Conservation (phyloP, 139 green algal genomes). For the Pleodorina starrii region DNA sequence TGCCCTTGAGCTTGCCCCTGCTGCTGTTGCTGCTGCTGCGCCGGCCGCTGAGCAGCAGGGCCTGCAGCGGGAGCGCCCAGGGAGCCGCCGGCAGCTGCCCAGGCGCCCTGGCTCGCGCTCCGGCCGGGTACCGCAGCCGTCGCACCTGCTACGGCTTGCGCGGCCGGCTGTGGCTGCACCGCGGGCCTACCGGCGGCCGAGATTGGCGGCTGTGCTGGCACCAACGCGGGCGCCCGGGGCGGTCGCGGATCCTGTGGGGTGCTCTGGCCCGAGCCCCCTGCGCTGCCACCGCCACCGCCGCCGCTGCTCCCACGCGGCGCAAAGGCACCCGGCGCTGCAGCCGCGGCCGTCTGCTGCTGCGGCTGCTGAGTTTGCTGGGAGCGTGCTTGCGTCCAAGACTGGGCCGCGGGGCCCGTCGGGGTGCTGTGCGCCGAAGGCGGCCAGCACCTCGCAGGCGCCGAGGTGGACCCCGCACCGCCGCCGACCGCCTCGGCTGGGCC, state of each 20-base stretch:
- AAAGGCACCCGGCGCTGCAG: background rate
- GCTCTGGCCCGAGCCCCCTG: background rate
- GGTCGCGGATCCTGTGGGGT: background rate
- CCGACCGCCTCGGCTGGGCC: background rate
- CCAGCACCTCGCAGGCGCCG: background rate
- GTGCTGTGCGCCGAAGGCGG: background rate
- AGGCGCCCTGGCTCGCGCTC: background rate
- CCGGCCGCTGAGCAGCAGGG: background rate
- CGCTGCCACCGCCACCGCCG: background rate
- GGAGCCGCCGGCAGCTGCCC: no score
- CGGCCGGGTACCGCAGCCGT: background rate
- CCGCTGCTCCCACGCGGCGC: background rate
- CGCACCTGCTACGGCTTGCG: background rate
- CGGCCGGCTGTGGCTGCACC: background rate
- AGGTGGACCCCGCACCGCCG: background rate
- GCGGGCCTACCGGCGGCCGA: background rate
- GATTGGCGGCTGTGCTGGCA: background rate
- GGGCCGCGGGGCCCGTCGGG: no score
- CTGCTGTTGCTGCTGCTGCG: background rate
- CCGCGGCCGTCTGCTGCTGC: background rate
- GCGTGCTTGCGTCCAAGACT: background rate
- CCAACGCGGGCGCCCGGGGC: no score
- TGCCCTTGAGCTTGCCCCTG: background rate
- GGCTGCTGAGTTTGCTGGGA: background rate
- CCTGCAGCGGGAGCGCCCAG: no score